phyloP scores from a whole-genome alignment of 495 filamentous ascomycete genomes.

The Penicillium diatomitis region DNA sequence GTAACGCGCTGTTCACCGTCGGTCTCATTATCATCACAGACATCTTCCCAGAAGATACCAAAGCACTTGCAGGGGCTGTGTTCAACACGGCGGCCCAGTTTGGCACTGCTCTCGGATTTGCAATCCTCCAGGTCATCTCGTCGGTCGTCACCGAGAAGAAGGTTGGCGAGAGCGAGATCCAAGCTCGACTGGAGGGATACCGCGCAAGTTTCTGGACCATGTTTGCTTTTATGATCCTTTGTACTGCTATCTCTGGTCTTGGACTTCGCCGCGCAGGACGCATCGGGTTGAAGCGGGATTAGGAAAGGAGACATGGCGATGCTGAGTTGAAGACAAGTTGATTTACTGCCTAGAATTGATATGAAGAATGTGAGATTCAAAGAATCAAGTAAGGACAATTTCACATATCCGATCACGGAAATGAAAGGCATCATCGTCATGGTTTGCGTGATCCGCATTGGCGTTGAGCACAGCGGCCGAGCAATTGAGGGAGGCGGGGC shows the following conservation, averaged over 20 bases:
- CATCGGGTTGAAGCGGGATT: constrained; percentile 1
- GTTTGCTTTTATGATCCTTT: constrained; percentile 3
- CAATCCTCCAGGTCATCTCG: constrained; percentile 3
- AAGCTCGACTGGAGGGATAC: neutral
- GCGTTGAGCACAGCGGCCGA: too few species aligned
- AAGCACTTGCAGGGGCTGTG: neutral
- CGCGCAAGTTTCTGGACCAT: constrained; percentile 6
- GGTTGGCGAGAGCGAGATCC: neutral
- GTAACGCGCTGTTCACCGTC: constrained; percentile 38
- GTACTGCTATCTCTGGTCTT: constrained; percentile 1
- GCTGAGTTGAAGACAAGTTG: too few species aligned
- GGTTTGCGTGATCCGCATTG: too few species aligned
- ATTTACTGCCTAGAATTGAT: too few species aligned
- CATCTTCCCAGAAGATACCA: constrained; percentile 1
- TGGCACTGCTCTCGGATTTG: neutral
- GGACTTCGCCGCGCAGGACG: neutral
- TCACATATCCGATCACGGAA: too few species aligned
- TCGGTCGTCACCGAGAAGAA: constrained; percentile 2
- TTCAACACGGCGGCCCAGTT: constrained; percentile 2
- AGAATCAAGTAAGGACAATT: too few species aligned
- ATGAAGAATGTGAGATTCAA: too few species aligned
- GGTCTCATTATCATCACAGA: constrained; percentile 31
- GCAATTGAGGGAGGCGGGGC: too few species aligned
- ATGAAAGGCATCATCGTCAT: too few species aligned
- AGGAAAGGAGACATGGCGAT: neutral